Base-by-base conservation (phyloP, 768 basidiomycete genomes). In the Auriculariales sp. region DNA sequence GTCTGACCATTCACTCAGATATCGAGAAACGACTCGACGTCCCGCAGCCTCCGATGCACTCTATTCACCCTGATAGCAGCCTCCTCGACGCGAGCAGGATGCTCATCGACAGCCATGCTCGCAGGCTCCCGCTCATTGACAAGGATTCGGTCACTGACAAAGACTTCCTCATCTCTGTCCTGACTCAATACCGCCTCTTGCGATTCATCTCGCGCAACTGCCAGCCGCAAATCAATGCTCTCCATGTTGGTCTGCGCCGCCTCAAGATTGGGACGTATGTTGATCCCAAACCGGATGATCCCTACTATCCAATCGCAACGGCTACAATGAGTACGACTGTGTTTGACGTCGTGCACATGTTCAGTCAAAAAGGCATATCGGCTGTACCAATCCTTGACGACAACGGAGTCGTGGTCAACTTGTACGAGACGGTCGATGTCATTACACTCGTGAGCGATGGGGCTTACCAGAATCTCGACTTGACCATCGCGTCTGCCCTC, bases 341-440 rank as follows among this genome's bases (percentile, higher is more conserved):
- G 2, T 97, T 95, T 58, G 92, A 98, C 59, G 91, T 98, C 52
- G 95, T 98, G 2, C 95, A 99, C 61, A 91, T 94, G 84, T 98
- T 98, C 64, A 94, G 90, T 0, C 87, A 92, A 64, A 77, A 84
- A 35, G 83, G 92, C 25, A 95, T 99, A 56, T 92, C 89, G 7
- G 94, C 94, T 4, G 94, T 99, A 4, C 95, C 95, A 6, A 97
- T 99, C 61, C 74, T 98, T 28, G 89, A 99, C 58, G 78, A 85
- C 51, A 76, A 90, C 6, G 94, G 94, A 7, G 75, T 92, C 48
- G 95, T 99, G 34, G 75, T 98, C 55, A 93, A 99, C 61, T 66
- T 99, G 45, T 99, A 97, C 62, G 95, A 99, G 66, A 97, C 95
- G 4, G 95, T 99, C 22, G 95, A 99, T 70, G 94, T 99, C 46